phyloP scores from a whole-genome alignment of 805 yeast species.

The Candida germanica region DNA sequence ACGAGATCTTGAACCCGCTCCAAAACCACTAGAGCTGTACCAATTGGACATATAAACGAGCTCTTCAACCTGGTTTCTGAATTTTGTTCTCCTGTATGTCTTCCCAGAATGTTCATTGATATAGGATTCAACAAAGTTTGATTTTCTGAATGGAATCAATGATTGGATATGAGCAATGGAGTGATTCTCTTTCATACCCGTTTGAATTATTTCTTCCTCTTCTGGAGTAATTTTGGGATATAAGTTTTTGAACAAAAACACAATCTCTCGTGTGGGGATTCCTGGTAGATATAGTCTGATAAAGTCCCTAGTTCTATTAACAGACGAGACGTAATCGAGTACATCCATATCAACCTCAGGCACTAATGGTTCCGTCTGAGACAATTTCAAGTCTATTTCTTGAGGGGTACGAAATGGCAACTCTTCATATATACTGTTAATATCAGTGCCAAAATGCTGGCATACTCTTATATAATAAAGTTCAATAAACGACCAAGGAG shows the following conservation, averaged over 20 bases:
- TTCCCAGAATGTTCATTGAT: slow-evolving; percentile 1
- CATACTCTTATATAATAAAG: slow-evolving; percentile 6
- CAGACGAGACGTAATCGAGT: too few species aligned
- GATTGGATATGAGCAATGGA: slow-evolving; percentile 21
- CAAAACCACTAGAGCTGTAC: slow-evolving; percentile 23
- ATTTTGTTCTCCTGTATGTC: slow-evolving; percentile 22
- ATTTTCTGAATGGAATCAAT: slow-evolving; percentile 14
- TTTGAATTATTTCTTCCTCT: slow-evolving; percentile 14
- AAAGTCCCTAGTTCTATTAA: too few species aligned
- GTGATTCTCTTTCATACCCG: slow-evolving; percentile 6
- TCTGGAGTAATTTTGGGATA: slow-evolving; percentile 15
- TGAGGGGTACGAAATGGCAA: slow-evolving; percentile 11
- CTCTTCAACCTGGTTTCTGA: slow-evolving; percentile 26
- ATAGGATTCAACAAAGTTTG: background rate
- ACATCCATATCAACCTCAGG: slow-evolving; percentile 6
- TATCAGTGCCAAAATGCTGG: slow-evolving; percentile 3
- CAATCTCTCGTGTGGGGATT: slow-evolving; percentile 16
- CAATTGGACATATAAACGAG: slow-evolving; percentile 40
- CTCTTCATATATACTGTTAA: slow-evolving; percentile 8
- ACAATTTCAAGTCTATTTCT: slow-evolving; percentile 3
- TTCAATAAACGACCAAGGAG: slow-evolving; percentile 6
- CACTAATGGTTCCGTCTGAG: background rate
- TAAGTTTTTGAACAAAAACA: slow-evolving; percentile 18
- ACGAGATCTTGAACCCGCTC: background rate
- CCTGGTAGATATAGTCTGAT: slow-evolving; percentile 12